phyloP scores from a whole-genome alignment of 75 land plant species.

The Selaginella tamariscina region DNA sequence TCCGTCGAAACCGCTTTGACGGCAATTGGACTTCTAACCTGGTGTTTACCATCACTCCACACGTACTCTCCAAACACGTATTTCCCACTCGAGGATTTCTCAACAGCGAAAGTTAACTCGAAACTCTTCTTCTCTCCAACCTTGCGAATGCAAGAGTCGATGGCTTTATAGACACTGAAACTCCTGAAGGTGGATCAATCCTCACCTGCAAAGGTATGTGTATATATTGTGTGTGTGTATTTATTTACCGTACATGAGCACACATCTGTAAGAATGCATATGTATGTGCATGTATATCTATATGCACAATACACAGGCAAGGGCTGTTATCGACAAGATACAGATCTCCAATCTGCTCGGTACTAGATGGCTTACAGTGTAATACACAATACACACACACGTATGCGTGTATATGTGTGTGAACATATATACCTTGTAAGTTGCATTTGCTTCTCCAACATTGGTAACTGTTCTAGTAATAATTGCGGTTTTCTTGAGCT shows the following conservation, averaged over 20 bases:
- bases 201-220: no score
- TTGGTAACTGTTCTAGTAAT: conserved; percentile 3
- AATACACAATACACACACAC: no score
- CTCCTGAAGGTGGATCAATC: background rate
- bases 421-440: background rate
- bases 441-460: background rate
- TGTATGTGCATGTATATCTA: no score
- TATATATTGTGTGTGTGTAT: no score
- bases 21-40: conserved; percentile 6
- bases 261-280: no score
- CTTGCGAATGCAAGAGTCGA: background rate
- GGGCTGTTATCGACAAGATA: no score
- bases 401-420: no score
- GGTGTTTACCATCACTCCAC: conserved; percentile 5
- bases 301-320: no score
- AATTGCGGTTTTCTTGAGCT: background rate
- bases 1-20: background rate
- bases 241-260: no score
- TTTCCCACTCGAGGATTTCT: background rate
- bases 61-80: background rate
- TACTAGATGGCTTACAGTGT: no score
- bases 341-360: no score
- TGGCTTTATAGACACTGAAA: background rate
- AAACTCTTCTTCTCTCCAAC: conserved; percentile 1
- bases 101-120: background rate